Percentiles rank a stretch among this genome's conserved stretches.
phyloP scores from a whole-genome alignment of 2,329 filamentous ascomycete species.

The Neopestalotiopsis sp. region DNA sequence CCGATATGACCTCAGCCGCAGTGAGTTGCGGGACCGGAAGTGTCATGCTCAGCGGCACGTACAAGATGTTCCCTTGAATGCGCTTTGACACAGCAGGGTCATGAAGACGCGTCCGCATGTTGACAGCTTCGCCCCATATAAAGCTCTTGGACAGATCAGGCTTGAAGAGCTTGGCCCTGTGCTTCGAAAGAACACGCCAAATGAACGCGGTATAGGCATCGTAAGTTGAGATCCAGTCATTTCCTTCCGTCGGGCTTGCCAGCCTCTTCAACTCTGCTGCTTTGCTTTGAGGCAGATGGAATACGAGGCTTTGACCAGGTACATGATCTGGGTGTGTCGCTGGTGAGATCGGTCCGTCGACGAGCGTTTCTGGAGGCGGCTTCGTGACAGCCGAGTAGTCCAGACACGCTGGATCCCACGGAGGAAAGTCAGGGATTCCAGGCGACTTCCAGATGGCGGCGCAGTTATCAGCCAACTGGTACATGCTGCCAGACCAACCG shows the following conservation, averaged over 20 bases:
- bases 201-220: constrained; percentile 28
- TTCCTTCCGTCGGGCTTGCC: not conserved
- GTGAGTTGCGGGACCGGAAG: not conserved
- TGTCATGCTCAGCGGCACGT: constrained; percentile 28
- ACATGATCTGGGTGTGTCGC: not conserved
- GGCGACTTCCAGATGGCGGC: not conserved
- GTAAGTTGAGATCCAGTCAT: constrained; percentile 12
- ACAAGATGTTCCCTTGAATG: constrained; percentile 44
- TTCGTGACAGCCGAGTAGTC: not conserved
- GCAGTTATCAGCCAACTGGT: constrained; percentile 15
- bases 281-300: constrained; percentile 13
- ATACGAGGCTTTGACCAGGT: not conserved
- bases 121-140: constrained; percentile 1
- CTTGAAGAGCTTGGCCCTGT: not conserved
- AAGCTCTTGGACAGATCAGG: not conserved
- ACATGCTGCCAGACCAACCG: constrained; percentile 40
- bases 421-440: not conserved
- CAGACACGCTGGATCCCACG: not conserved
- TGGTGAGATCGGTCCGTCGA: not conserved
- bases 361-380: not conserved
- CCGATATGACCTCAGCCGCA: not conserved
- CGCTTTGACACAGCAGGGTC: constrained; percentile 38
- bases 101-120: constrained; percentile 33
- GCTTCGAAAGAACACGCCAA: constrained; percentile 44
- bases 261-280: not conserved